Percentiles rank a stretch among this genome's conserved stretches.
Conservation (phyloP, 805 yeast genomes). For the Cyberlindnera bimundalis region DNA sequence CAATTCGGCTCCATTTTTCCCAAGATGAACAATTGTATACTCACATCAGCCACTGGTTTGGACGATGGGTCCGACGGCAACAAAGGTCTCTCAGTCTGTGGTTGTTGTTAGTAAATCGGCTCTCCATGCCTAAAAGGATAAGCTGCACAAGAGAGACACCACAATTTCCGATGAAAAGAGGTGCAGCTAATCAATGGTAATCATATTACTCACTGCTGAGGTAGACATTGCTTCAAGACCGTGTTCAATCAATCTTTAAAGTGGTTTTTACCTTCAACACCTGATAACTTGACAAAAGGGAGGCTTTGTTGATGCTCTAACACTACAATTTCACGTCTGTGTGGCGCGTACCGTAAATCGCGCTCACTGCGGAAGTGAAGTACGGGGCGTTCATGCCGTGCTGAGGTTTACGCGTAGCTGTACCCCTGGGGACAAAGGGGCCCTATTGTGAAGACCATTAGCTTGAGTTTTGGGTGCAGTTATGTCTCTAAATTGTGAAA, state of each 20-base stretch:
- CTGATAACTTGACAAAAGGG: too few relatives aligned
- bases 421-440: too few relatives aligned
- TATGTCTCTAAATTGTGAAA: too few relatives aligned
- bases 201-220: conserved; percentile 3
- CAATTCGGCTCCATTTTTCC: too few relatives aligned
- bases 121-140: too few relatives aligned
- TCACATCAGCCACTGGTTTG: conserved; percentile 20
- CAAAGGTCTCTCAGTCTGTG: conserved; percentile 15
- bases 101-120: conserved; percentile 4
- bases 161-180: background rate
- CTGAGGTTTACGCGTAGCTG: background rate
- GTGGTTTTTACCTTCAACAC: too few relatives aligned
- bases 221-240: conserved; percentile 5
- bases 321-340: conserved; percentile 13
- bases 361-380: too few relatives aligned
- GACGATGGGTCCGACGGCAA: conserved; percentile 18
- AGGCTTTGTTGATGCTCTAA: conserved; percentile 5
- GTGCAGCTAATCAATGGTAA: too few relatives aligned
- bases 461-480: too few relatives aligned
- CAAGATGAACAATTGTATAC: conserved; percentile 5
- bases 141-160: background rate
- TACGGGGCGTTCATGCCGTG: too few relatives aligned
- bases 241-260: too few relatives aligned
- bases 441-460: too few relatives aligned
- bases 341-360: conserved; percentile 7